Conservation (phyloP, 495 filamentous ascomycete genomes). For the Letharia columbiana region DNA sequence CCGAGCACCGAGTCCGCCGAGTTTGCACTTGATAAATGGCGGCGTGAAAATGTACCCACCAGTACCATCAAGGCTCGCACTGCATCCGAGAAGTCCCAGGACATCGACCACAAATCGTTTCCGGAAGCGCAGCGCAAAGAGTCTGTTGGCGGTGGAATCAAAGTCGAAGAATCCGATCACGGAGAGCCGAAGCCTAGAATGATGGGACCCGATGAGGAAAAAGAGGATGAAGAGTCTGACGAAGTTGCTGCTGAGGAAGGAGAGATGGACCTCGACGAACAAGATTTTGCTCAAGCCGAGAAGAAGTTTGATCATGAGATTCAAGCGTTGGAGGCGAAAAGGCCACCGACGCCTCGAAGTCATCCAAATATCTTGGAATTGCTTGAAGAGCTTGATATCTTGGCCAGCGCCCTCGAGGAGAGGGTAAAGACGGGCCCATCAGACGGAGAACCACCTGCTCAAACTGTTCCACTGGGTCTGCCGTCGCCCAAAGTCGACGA, state of each 20-base stretch:
- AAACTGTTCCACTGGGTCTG: constrained; percentile 26
- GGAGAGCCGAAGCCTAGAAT: constrained; percentile 14
- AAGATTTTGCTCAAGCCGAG: constrained; percentile 44
- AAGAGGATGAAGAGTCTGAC: constrained; percentile 16
- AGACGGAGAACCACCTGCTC: constrained; percentile 26
- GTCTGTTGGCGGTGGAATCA: neutral
- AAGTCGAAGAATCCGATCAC: constrained; percentile 8
- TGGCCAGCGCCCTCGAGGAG: constrained; percentile 33
- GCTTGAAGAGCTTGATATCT: constrained; percentile 39
- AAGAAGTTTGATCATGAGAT: constrained; percentile 42
- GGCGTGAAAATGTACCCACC: constrained; percentile 7
- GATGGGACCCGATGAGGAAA: constrained; percentile 11
- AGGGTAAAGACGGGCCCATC: constrained; percentile 24
- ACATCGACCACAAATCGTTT: neutral
- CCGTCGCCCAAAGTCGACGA: constrained; percentile 21
- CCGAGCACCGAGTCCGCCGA: constrained; percentile 10
- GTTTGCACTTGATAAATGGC: constrained; percentile 16
- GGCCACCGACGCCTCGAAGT: constrained; percentile 38
- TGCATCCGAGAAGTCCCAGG: constrained; percentile 8
- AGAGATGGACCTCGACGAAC: constrained; percentile 37
- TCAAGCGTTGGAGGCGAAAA: constrained; percentile 36
- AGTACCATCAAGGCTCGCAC: neutral
- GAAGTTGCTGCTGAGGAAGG: constrained; percentile 19
- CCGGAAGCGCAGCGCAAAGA: constrained; percentile 7
- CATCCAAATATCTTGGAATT: constrained; percentile 39